Base-by-base conservation (phyloP, 345 rosid genomes). In the Eucalyptus cloeziana region DNA sequence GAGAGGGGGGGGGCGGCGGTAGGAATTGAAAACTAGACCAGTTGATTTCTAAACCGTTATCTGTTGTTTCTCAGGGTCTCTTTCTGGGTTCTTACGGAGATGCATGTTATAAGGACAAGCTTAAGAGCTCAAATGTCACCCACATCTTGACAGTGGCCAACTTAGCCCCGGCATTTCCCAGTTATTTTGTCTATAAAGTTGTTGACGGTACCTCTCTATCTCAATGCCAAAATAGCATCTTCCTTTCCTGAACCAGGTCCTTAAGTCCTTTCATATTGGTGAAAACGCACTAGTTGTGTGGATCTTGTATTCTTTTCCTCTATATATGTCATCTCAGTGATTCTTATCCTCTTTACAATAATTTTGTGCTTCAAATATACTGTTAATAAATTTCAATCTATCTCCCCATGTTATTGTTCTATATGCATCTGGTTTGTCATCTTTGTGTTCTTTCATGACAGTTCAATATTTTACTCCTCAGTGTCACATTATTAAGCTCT, bases 131-230 rank as follows among this genome's bases (percentile, higher is more conserved):
- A 79, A 49, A 96, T 58, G 88, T 97, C 58, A 95, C 96, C 37
- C 98, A 94, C 91, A 87, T 97, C 37, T 91, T 96, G 90, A 96
- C 97, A 7, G 92, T 97, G 67, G 97, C 98, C 88, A 91, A 92
- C 87, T 91, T 95, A 47, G 15, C 92, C 45, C 98, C 97, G 81
- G 91, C 95, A 76, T 86, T 92, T 90, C 96, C 95, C 5, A 62
- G 88, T 91, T 96, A 96, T 88, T 96, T 97, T 90, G 94, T 91
- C 6, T 96, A 96, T 87, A 95, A 95, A 91, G 90, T 93, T 90
- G 90, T 97, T 91, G 93, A 89, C 92, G 97, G 98, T 97, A 89
- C 13, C 67, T 13, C 16, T 15, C 16, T 27, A 9, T 40, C 52
- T 49, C 31, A 13, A 87, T 89, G 43, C 8, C 11, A 6, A 69